A percentile compares a stretch with the other conserved stretches of the same genome.
Conservation (phyloP, 2,329 filamentous ascomycete genomes). For the Colletotrichum ledebouriae region DNA sequence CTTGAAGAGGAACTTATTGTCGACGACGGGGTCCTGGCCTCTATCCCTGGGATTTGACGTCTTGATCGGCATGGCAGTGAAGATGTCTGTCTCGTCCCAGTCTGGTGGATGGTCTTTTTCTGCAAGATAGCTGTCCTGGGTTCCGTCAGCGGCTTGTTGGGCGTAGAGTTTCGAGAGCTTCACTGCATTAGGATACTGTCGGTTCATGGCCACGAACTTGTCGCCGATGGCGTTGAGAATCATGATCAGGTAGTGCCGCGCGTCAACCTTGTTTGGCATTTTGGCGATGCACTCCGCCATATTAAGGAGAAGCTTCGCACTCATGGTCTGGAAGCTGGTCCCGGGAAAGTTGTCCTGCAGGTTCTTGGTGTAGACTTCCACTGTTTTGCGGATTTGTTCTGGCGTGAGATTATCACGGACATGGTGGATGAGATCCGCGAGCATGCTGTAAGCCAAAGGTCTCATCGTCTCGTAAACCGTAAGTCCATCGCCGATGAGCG, state of each 20-base stretch:
- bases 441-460: conserved; percentile 96
- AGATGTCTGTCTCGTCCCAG: conserved; percentile 99
- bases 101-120: conserved; percentile 86
- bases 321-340: conserved; percentile 99
- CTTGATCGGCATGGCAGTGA: conserved; percentile 95
- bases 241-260: conserved; percentile 95
- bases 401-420: conserved; percentile 89
- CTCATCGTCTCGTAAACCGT: conserved; percentile 98
- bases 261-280: conserved; percentile 92
- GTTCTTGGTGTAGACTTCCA: conserved; percentile 97
- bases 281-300: conserved; percentile 99
- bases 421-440: conserved; percentile 97
- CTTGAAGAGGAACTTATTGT: conserved; percentile 98
- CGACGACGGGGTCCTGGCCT: conserved; percentile 88
- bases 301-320: conserved; percentile 94
- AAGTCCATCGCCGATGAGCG: conserved; percentile 92
- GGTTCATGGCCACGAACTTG: conserved; percentile 98
- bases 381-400: conserved; percentile 93
- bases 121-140: conserved; percentile 84
- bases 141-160: conserved; percentile 73
- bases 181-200: conserved; percentile 93
- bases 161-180: conserved; percentile 87
- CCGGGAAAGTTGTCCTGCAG: conserved; percentile 96
- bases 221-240: conserved; percentile 98
- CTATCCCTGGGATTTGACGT: conserved; percentile 91